Base-by-base conservation (phyloP, 2,329 filamentous ascomycete genomes). In the Nothomitra cinnamomea region DNA sequence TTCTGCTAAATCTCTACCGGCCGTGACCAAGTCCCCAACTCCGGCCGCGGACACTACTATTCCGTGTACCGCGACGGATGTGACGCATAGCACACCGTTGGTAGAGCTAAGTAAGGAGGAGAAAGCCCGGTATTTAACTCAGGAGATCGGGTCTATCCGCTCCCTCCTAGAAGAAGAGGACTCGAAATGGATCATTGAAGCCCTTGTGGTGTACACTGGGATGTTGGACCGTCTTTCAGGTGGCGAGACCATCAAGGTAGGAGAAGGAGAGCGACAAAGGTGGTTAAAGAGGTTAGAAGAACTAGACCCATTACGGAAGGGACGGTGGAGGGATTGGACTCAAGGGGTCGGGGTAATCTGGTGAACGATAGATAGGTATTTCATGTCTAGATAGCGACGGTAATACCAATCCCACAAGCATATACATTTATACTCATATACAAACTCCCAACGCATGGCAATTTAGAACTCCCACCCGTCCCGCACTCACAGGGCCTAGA, bases 171-270 rank as follows among this genome's bases (percentile, higher is more conserved):
- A 79, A 56, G 78, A 77, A 58, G 72, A 80, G 58, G 80, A 84
- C 61, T 83, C 79, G 65, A 94, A 95, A 67, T 92, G 87, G 78
- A 85, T 95, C 45, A 94, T 95, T 63, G 86, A 94, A 66, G 83
- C 83, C 3, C 71, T 96, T 51, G 74, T 96, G 22, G 79, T 87
- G 57, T 88, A 87, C 62, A 81, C 82, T 1, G 63, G 82, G 55
- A 71, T 76, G 65, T 64, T 61, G 40, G 59, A 50, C 45, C 79
- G 69, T 43, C 51, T 25, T 13, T 25, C 51, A 38, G 42, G 21
- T 12, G 51, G 52, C 22, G 45, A 49, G 2, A 58, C 59, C 8
- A 55, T 57, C 1, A 63, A 69, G 4, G 71, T 77, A 57, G 67
- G 78, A 79, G 63, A 64, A 94, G 61, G 77, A 77, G 62, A 71